Percentiles rank a stretch among this genome's conserved stretches.
Evolutionary conservation across 306 rosid genomes (phyloP).

Genomic region (Prosopis cineraria): DNA sequence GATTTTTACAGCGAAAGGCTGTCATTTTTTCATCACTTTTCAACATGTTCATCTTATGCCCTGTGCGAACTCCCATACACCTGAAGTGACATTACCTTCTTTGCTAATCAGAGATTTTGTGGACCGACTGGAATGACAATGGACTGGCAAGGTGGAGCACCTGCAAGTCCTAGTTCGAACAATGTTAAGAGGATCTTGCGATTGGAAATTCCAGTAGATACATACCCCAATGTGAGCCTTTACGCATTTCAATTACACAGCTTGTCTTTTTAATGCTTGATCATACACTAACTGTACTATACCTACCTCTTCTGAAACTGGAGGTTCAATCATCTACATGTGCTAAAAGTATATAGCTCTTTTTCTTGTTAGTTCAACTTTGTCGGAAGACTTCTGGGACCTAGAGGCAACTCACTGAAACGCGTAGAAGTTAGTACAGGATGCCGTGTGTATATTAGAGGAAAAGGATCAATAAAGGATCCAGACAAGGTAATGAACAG

Average conservation of each 20-base stretch:
- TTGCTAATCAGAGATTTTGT: constrained; percentile 66
- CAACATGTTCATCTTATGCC: constrained; percentile 15
- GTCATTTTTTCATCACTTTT: constrained; percentile 1
- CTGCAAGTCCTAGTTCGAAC: constrained; percentile 91
- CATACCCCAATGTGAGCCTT: constrained; percentile 80
- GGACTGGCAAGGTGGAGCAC: constrained; percentile 96
- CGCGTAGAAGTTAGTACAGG: constrained; percentile 96
- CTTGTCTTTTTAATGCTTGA: constrained; percentile 36
- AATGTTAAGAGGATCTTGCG: constrained; percentile 96
- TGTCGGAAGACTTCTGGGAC: constrained; percentile 97
- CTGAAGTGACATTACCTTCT: constrained; percentile 23
- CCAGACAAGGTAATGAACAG: constrained; percentile 70
- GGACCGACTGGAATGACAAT: constrained; percentile 88
- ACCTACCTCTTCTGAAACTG: constrained; percentile 12
- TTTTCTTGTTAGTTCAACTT: constrained; percentile 77
- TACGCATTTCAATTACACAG: background rate
- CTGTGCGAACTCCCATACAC: background rate
- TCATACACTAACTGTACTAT: background rate
- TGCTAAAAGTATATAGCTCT: constrained; percentile 33
- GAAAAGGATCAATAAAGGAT: constrained; percentile 92
- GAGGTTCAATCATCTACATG: constrained; percentile 26
- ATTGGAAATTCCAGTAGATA: constrained; percentile 93
- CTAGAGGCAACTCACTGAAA: constrained; percentile 94
- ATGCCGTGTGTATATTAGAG: constrained; percentile 92
- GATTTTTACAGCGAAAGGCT: background rate